Evolutionary conservation across 1,284 basidiomycete genomes (phyloP).

Genomic region (Rhodotorula mucilaginosa): DNA sequence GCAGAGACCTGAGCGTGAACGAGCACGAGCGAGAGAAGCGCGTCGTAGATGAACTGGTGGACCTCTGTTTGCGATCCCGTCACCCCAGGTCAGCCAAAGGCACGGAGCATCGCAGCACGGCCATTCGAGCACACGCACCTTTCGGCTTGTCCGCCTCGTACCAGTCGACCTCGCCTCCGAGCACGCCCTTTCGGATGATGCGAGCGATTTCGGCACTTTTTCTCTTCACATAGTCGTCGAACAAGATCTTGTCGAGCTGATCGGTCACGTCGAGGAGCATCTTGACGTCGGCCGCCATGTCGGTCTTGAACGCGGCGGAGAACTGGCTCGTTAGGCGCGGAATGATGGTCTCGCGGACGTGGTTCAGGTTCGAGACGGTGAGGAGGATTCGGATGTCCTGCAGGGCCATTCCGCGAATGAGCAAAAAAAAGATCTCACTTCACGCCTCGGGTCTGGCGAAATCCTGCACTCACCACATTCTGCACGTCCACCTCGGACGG

Average conservation of each 20-base stretch:
- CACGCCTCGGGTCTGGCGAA: not conserved
- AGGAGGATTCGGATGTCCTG: conserved; percentile 84
- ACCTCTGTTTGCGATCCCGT: conserved; percentile 63
- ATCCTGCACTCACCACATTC: conserved; percentile 42
- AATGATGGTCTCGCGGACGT: conserved; percentile 68
- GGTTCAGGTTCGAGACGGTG: conserved; percentile 83
- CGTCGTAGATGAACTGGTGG: conserved; percentile 88
- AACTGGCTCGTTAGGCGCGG: conserved; percentile 79
- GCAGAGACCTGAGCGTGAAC: conserved; percentile 87
- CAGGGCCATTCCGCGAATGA: not conserved
- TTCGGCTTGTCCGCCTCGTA: conserved; percentile 55
- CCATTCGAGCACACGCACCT: conserved; percentile 23
- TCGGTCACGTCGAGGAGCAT: conserved; percentile 73
- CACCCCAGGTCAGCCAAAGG: not conserved
- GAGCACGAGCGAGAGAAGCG: conserved; percentile 80
- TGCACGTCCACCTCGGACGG: conserved; percentile 46
- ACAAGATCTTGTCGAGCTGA: conserved; percentile 81
- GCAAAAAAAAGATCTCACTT: too few species aligned
- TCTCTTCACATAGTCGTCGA: conserved; percentile 79
- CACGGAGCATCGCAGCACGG: not conserved
- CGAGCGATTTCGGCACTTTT: conserved; percentile 66
- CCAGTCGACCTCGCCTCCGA: conserved; percentile 83
- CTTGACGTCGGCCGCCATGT: conserved; percentile 73
- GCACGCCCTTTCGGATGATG: conserved; percentile 74
- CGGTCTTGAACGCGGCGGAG: conserved; percentile 70